Percentiles rank a stretch among this genome's conserved stretches.
Evolutionary conservation across 2,329 filamentous ascomycete genomes (phyloP).

Genomic region (Xylaria multiplex): DNA sequence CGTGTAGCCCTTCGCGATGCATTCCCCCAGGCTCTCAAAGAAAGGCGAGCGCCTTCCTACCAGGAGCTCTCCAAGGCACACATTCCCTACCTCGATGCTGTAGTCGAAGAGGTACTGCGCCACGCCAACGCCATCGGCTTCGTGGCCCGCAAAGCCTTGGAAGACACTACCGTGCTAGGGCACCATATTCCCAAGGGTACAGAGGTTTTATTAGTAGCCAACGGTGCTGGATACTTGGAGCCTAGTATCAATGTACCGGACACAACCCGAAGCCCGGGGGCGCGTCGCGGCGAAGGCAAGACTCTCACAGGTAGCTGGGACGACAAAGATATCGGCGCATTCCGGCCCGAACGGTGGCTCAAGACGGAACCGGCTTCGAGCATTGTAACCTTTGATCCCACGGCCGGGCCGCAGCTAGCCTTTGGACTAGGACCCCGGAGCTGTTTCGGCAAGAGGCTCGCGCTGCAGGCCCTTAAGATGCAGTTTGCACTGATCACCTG

Average conservation of each 20-base stretch:
- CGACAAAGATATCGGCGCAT: slow-evolving; percentile 31
- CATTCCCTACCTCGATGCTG: slow-evolving; percentile 49
- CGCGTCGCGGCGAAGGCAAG: slow-evolving; percentile 17
- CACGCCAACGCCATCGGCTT: slow-evolving; percentile 40
- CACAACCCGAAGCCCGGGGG: slow-evolving; percentile 23
- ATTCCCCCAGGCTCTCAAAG: slow-evolving; percentile 32
- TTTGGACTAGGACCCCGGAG: slow-evolving; percentile 38
- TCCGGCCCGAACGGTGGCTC: slow-evolving; percentile 41
- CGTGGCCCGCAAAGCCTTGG: slow-evolving; percentile 42
- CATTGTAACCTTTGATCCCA: slow-evolving; percentile 24
- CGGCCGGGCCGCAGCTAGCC: slow-evolving; percentile 35
- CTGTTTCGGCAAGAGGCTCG: slow-evolving; percentile 38
- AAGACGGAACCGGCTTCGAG: not conserved
- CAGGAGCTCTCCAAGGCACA: slow-evolving; percentile 41
- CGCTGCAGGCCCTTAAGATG: slow-evolving; percentile 34
- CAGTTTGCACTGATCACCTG: slow-evolving; percentile 38
- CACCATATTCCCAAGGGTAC: slow-evolving; percentile 46
- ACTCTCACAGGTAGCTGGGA: slow-evolving; percentile 35
- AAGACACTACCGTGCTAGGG: slow-evolving; percentile 46
- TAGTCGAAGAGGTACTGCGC: slow-evolving; percentile 49
- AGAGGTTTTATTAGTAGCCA: slow-evolving; percentile 37
- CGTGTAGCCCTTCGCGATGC: slow-evolving; percentile 39
- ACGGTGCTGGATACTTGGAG: slow-evolving; percentile 35
- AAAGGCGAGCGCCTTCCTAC: slow-evolving; percentile 40
- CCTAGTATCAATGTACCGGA: slow-evolving; percentile 31